phyloP scores from a whole-genome alignment of 345 rosid species.

The Gossypium arboreum region DNA sequence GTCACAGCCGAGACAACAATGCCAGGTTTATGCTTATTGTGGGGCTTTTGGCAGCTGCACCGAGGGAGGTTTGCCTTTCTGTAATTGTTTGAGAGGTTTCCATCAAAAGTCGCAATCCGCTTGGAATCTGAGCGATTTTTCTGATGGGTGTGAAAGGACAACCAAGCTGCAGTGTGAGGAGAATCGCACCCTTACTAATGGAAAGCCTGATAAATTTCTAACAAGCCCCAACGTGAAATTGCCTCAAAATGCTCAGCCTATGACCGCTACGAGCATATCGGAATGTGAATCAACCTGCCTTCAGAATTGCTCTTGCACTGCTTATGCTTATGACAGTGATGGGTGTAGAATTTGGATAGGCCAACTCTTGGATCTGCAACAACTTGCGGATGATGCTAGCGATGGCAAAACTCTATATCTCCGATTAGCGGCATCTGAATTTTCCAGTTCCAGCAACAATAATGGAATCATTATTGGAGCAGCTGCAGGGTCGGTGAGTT shows the following conservation, averaged over 20 bases:
- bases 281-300: conserved; percentile 47
- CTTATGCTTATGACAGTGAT: conserved; percentile 46
- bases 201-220: conserved; percentile 30
- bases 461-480: conserved; percentile 38
- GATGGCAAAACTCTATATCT: conserved; percentile 39
- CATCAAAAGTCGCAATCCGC: conserved; percentile 13
- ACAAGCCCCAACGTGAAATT: conserved; percentile 18
- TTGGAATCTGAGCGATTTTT: conserved; percentile 44
- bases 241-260: conserved; percentile 17
- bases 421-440: conserved; percentile 64
- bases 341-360: conserved; percentile 56
- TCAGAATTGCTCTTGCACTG: conserved; percentile 58
- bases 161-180: conserved; percentile 43
- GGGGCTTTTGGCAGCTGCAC: conserved; percentile 67
- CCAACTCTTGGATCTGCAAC: conserved; percentile 44
- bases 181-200: conserved; percentile 21
- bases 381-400: conserved; percentile 29
- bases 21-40: conserved; percentile 65
- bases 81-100: conserved; percentile 55
- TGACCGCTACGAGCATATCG: conserved; percentile 16
- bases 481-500: conserved; percentile 33
- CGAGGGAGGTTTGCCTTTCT: conserved; percentile 37
- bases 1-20: conserved; percentile 63
- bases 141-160: conserved; percentile 57
- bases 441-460: conserved; percentile 34